These are phyloP conservation scores for Pleurotus ostreatus DNA, from an alignment of 768 basidiomycete species.

Conservation along the genomic window DNA sequence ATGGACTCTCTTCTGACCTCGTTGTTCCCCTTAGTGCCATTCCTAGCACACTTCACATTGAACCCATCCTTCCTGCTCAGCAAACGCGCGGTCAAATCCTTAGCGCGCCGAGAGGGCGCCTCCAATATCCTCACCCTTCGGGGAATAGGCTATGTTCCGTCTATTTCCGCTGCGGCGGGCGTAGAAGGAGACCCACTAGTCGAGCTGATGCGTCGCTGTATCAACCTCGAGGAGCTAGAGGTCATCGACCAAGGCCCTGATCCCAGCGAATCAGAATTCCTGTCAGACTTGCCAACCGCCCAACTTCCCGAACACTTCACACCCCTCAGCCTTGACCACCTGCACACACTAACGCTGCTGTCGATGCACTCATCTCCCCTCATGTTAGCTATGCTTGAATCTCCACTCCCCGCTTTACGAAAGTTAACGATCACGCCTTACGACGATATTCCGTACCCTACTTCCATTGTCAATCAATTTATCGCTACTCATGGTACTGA, in stretches of 20 bases:
- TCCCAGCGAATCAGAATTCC: slow-evolving; percentile 41
- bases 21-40: slow-evolving; percentile 67
- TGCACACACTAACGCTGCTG: slow-evolving; percentile 58
- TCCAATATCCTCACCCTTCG: slow-evolving; percentile 45
- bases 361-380: slow-evolving; percentile 67
- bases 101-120: slow-evolving; percentile 49
- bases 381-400: slow-evolving; percentile 52
- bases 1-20: slow-evolving; percentile 62
- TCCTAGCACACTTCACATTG: slow-evolving; percentile 49
- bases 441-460: slow-evolving; percentile 59
- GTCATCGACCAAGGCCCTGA: slow-evolving; percentile 59
- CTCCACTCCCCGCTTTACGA: slow-evolving; percentile 57
- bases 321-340: slow-evolving; percentile 49
- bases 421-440: slow-evolving; percentile 73
- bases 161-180: slow-evolving; percentile 21
- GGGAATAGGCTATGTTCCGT: slow-evolving; percentile 49
- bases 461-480: slow-evolving; percentile 53
- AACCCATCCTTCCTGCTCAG: slow-evolving; percentile 59
- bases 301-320: slow-evolving; percentile 29
- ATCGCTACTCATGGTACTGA: slow-evolving; percentile 53
- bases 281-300: slow-evolving; percentile 14
- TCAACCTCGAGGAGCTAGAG: slow-evolving; percentile 59
- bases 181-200: slow-evolving; percentile 55
- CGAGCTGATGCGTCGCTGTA: slow-evolving; percentile 49
- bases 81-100: slow-evolving; percentile 48